Conservation (phyloP, 2,329 filamentous ascomycete species). For the Neofusicoccum kwambonambiense region DNA sequence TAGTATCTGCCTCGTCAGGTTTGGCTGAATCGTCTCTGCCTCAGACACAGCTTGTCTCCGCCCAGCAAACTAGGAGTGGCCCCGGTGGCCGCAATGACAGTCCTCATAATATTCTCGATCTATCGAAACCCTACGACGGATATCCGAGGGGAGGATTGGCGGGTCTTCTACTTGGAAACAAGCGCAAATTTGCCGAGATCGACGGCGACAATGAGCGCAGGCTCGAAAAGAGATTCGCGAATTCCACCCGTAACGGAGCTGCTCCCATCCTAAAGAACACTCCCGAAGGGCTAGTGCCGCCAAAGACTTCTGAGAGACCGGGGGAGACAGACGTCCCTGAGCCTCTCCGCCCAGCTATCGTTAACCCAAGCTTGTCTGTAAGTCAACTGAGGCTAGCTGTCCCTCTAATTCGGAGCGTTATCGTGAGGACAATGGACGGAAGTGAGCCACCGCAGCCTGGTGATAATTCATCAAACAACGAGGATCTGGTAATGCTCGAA, state of each 20-base stretch:
- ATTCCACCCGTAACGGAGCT: slow-evolving; percentile 64
- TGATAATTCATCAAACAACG: slow-evolving; percentile 49
- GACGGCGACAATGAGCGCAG: slow-evolving; percentile 73
- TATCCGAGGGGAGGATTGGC: slow-evolving; percentile 86
- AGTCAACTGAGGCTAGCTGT: slow-evolving; percentile 85
- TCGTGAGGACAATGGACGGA: slow-evolving; percentile 76
- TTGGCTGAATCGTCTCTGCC: slow-evolving; percentile 85
- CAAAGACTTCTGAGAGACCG: slow-evolving; percentile 60
- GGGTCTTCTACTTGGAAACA: slow-evolving; percentile 86
- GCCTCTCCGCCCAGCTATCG: slow-evolving; percentile 81
- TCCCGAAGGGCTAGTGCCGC: slow-evolving; percentile 73
- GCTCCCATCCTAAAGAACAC: slow-evolving; percentile 74
- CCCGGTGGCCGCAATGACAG: slow-evolving; percentile 60
- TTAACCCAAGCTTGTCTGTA: slow-evolving; percentile 76
- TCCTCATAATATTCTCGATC: slow-evolving; percentile 79
- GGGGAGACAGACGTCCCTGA: slow-evolving; percentile 70
- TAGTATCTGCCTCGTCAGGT: slow-evolving; percentile 82
- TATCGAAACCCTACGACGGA: slow-evolving; percentile 92
- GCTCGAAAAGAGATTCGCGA: slow-evolving; percentile 58
- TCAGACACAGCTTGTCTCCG: slow-evolving; percentile 81
- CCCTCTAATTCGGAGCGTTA: slow-evolving; percentile 79
- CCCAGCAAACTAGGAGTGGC: slow-evolving; percentile 61
- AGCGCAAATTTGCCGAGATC: slow-evolving; percentile 72
- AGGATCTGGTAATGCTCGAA: slow-evolving; percentile 75
- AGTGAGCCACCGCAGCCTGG: slow-evolving; percentile 48